Evolutionary conservation across 192 early-diverging fungal species (phyloP), one percentile per base, ranked within the genome.

Genomic region (Linnemannia schmuckeri): DNA sequence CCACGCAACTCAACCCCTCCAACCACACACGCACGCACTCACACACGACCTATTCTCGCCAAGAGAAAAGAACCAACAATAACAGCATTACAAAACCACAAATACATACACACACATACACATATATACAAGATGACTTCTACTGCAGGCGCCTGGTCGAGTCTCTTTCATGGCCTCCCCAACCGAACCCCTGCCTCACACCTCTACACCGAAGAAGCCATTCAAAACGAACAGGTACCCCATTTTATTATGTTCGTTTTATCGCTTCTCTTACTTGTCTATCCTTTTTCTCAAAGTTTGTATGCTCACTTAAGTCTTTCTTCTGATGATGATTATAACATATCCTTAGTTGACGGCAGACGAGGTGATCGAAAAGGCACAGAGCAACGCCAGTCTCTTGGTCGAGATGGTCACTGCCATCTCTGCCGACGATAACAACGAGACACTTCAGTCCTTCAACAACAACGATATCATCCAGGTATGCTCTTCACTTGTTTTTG

Each of bases 381-480:
- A 87, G 20, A 76, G 75, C 35, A 81, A 54, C 46, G 74, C 85
- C 18, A 78, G 66, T 70, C 85, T 87, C 47, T 68, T 87, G 17
- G 71, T 52, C 24, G 85, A 87, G 49, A 81, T 87, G 35, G 49
- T 81, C 30, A 37, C 41, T 30, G 85, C 85, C 22, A 66, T 66
- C 30, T 61, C 76, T 27, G 33, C 33, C 54, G 63, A 81, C 27
- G 63, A 81, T n/a, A 44, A 40, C 20, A 49, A 78, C 40, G 72
- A 81, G 41, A 66, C 61, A 10, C n/a, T 66, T 12, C 30, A 66
- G 30, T 66, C 61, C 61, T 66, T 66, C 61, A 66, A 66, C 61
- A 42, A 78, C 33, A 87, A 81, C 41, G 85, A 87, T 63, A 18
- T 87, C 8, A 63, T 87, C 40, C 79, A 87, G 79, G 85, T 87